Evolutionary conservation across 1,139 yeast genomes (phyloP), one percentile per base, ranked within the genome.

Genomic region (Debaryomyces sp.): DNA sequence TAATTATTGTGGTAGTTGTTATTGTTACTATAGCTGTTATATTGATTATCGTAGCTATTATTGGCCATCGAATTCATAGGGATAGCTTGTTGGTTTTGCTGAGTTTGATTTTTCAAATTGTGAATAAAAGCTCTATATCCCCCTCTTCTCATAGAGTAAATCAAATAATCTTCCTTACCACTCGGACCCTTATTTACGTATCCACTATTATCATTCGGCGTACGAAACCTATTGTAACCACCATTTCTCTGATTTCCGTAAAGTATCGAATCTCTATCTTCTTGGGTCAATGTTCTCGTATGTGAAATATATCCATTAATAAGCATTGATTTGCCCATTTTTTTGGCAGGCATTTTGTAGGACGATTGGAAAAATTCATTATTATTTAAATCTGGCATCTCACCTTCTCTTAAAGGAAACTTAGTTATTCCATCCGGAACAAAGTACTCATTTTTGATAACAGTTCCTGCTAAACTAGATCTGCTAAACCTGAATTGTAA

Each of bases 291-390:
- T 2, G 85, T 85, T 10, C 78, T 76, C 17, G 70, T 69, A 51
- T 84, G 85, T 2, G 90, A 78, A 51, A 85, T 82, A 58, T 77
- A 89, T 0, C 98, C 98, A 47, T 85, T 88, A 52, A 94, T 68
- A 23, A 94, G 72, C 89, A 94, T 88, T 2, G 96, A 87, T 63
- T 94, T 94, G 47, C 89, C 87, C 4, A 59, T 68, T 6, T 64
- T 63, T 48, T 79, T 77, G 15, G 72, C 65, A 3, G 82, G 81
- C 80, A 88, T 80, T 41, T 73, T 65, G 61, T 87, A 94, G 44
- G 73, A 72, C 2, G 84, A 72, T 47, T 80, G 81, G 49, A 90
- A 64, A 52, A 82, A 84, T 18, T 80, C 71, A 44, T 72, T 71
- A 26, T 82, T 82, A 17, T 82, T 76, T 34, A 94, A 66, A 55